Percentiles rank a stretch among this genome's conserved stretches.
Conservation (phyloP, 148 eudicot species). For the Rhododendron ferrugineum region DNA sequence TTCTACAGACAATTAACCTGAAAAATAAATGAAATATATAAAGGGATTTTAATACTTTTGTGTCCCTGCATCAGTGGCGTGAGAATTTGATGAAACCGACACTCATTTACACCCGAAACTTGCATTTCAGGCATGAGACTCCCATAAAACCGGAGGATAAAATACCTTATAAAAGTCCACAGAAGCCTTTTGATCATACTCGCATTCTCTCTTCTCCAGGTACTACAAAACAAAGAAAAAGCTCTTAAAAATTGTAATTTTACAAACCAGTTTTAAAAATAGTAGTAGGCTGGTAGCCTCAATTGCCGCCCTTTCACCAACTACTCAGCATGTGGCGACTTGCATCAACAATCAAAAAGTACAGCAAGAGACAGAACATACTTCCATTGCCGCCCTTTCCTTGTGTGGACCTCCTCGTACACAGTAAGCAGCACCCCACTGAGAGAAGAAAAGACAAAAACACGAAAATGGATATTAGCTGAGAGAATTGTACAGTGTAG, state of each 20-base stretch:
- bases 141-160: not conserved
- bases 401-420: conserved; percentile 74
- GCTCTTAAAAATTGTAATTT: not conserved
- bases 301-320: not conserved
- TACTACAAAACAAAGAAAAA: conserved; percentile 43
- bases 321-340: not conserved
- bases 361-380: conserved; percentile 14
- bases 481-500: not conserved
- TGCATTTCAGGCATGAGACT: not conserved
- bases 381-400: conserved; percentile 79
- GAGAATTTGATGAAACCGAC: not conserved
- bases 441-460: conserved; percentile 15
- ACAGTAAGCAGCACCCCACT: conserved; percentile 98
- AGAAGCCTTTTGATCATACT: conserved; percentile 67
- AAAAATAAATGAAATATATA: not conserved
- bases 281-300: not conserved
- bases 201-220: conserved; percentile 84
- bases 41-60: not conserved
- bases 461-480: not conserved
- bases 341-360: not conserved
- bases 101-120: not conserved
- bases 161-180: conserved; percentile 76
- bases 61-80: not conserved
- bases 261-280: not conserved
- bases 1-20: not conserved